phyloP scores from a whole-genome alignment of 345 rosid genomes.

The Gynandropsis gynandra region DNA sequence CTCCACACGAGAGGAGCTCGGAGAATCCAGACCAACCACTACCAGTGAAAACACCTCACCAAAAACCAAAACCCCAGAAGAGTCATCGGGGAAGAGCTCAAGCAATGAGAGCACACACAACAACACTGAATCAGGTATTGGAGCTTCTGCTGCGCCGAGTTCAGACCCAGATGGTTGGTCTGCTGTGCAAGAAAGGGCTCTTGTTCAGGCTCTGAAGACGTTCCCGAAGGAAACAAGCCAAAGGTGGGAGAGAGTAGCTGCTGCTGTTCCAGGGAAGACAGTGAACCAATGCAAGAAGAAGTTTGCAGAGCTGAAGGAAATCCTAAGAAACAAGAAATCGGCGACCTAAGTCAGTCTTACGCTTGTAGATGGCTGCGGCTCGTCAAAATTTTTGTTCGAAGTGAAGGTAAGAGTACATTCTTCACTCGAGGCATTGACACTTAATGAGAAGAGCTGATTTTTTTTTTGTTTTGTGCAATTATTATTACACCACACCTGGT shows the following conservation, averaged over 20 bases:
- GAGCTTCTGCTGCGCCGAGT: conserved; percentile 32
- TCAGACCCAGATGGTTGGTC: conserved; percentile 85
- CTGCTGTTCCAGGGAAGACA: conserved; percentile 95
- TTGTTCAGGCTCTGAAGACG: conserved; percentile 91
- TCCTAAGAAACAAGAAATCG: conserved; percentile 71
- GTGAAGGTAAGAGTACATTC: background rate
- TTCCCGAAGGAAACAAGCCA: conserved; percentile 87
- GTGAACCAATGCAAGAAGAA: conserved; percentile 93
- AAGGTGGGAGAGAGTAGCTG: conserved; percentile 97
- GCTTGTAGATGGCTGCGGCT: no score
- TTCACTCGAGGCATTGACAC: no score
- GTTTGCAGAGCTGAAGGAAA: conserved; percentile 70
- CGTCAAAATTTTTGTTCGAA: background rate
- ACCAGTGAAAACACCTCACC: conserved; percentile 8
- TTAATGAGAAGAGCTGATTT: no score
- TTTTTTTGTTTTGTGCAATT: background rate
- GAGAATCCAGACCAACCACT: conserved; percentile 27
- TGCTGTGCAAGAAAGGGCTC: conserved; percentile 85
- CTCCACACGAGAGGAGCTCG: conserved; percentile 72
- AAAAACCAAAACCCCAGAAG: conserved; percentile 19
- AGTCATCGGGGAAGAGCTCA: conserved; percentile 29
- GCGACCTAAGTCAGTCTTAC: conserved; percentile 11
- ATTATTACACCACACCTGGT: no score
- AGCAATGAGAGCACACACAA: conserved; percentile 33
- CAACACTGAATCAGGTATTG: conserved; percentile 23